Conservation (phyloP, 2,329 filamentous ascomycete genomes). For the Penicillium sp. region DNA sequence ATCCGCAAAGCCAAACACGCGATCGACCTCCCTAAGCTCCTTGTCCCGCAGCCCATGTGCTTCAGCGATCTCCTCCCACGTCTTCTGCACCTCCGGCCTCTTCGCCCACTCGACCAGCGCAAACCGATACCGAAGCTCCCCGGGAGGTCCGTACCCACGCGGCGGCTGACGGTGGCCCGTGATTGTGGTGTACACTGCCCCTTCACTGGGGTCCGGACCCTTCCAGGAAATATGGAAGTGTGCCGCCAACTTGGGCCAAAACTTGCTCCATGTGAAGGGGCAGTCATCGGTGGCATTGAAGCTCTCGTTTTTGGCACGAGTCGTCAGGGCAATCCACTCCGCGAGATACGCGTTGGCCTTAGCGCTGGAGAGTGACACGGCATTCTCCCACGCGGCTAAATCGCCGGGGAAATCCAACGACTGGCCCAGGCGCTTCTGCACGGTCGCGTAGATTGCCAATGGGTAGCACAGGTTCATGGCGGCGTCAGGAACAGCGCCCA, state of each 20-base stretch:
- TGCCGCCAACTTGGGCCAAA: slow-evolving; percentile 53
- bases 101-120: slow-evolving; percentile 53
- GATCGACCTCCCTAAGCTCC: slow-evolving; percentile 50
- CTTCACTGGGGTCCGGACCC: slow-evolving; percentile 30
- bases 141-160: slow-evolving; percentile 50
- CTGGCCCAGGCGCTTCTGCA: slow-evolving; percentile 48
- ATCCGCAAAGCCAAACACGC: slow-evolving; percentile 55
- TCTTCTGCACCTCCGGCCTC: slow-evolving; percentile 46
- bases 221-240: slow-evolving; percentile 50
- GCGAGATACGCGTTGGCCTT: slow-evolving; percentile 55
- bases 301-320: slow-evolving; percentile 47
- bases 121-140: slow-evolving; percentile 44
- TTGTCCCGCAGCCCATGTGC: slow-evolving; percentile 47
- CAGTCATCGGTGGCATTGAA: slow-evolving; percentile 56
- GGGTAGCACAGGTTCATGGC: slow-evolving; percentile 56
- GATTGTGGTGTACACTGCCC: slow-evolving; percentile 22
- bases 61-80: slow-evolving; percentile 52
- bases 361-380: slow-evolving; percentile 49
- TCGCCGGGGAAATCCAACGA: slow-evolving; percentile 52
- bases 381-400: slow-evolving; percentile 49
- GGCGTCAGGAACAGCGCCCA: slow-evolving; percentile 55
- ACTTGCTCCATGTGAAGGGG: slow-evolving; percentile 52
- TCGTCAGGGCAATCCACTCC: slow-evolving; percentile 55
- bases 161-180: slow-evolving; percentile 31
- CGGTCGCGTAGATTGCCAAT: slow-evolving; percentile 55